These are phyloP conservation scores for Luvunga scandens DNA, from an alignment of 345 rosid species.

Conservation along the genomic window DNA sequence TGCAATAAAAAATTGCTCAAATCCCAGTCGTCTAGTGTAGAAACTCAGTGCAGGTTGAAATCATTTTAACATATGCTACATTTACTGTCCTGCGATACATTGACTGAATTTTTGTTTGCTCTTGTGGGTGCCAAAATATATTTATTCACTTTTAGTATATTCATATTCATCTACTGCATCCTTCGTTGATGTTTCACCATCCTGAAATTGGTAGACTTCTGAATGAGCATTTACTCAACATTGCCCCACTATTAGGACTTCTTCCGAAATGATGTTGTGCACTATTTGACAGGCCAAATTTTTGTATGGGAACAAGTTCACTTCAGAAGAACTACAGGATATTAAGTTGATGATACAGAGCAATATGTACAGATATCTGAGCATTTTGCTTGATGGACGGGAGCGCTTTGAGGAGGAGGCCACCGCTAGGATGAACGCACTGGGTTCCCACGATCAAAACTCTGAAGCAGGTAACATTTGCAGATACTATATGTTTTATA, in stretches of 20 bases:
- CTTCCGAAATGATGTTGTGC: slow-evolving; percentile 4
- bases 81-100: not conserved
- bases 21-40: not conserved
- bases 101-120: not conserved
- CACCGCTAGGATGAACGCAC: slow-evolving; percentile 40
- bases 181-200: not conserved
- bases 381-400: slow-evolving; percentile 92
- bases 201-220: not conserved
- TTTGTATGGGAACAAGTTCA: slow-evolving; percentile 85
- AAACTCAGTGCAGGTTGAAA: not conserved
- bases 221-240: not conserved
- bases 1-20: not conserved
- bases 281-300: slow-evolving; percentile 72
- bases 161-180: not conserved
- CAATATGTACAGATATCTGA: slow-evolving; percentile 89
- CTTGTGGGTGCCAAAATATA: not conserved
- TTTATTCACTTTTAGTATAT: not conserved
- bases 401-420: slow-evolving; percentile 98
- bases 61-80: not conserved
- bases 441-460: slow-evolving; percentile 39
- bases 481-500: not conserved
- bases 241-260: not conserved
- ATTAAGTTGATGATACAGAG: slow-evolving; percentile 97
- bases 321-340: slow-evolving; percentile 73
- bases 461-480: slow-evolving; percentile 45